These are phyloP conservation scores for Dissophora globulifera DNA, from an alignment of 192 early-diverging fungal species.

Conservation along the genomic window DNA sequence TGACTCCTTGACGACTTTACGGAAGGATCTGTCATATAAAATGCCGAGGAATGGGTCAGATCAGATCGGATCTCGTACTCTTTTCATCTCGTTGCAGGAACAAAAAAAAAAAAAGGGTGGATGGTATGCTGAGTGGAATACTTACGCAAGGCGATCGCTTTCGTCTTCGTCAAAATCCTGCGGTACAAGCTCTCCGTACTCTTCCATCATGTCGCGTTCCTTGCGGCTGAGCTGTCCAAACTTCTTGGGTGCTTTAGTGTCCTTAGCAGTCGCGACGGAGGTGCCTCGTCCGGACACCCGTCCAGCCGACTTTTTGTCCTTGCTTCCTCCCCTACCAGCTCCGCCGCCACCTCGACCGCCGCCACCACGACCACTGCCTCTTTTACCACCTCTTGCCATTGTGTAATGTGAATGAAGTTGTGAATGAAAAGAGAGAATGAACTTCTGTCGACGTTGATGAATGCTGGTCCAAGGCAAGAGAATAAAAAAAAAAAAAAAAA, in stretches of 20 bases:
- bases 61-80: too few relatives aligned
- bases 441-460: too few relatives aligned
- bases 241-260: conserved; percentile 52
- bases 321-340: neutral
- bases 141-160: conserved; percentile 53
- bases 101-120: too few relatives aligned
- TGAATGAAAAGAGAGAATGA: neutral
- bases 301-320: conserved; percentile 26
- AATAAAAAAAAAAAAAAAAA: conserved; percentile 20
- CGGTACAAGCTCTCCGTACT: conserved; percentile 76
- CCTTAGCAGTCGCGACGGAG: conserved; percentile 24
- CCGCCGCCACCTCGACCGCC: conserved; percentile 8
- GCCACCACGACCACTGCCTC: conserved; percentile 6
- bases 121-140: neutral
- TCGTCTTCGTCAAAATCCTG: conserved; percentile 59
- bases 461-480: too few relatives aligned
- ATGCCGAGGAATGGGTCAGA: neutral
- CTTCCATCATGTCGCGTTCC: conserved; percentile 66
- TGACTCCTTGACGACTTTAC: conserved; percentile 59
- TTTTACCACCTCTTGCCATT: conserved; percentile 37
- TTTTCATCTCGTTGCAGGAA: too few relatives aligned
- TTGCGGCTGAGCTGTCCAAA: conserved; percentile 60
- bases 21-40: conserved; percentile 40
- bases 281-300: conserved; percentile 47
- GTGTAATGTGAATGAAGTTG: conserved; percentile 1